These are phyloP conservation scores for Cruciata laevipes DNA, from an alignment of 257 asterid species.

Conservation along the genomic window DNA sequence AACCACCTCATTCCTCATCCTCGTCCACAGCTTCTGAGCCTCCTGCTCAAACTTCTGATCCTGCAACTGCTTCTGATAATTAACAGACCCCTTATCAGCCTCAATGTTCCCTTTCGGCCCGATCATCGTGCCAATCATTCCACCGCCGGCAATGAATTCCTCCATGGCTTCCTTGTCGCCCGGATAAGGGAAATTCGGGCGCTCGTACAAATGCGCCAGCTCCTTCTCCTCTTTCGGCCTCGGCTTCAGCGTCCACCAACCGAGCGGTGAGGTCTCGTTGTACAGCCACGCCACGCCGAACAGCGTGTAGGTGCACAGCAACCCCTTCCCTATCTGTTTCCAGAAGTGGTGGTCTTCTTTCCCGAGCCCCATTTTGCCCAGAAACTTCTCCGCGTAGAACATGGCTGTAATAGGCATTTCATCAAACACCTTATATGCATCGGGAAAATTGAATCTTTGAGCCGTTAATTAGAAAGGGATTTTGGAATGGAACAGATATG, in stretches of 20 bases:
- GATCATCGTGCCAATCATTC: constrained; percentile 90
- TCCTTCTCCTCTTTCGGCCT: constrained; percentile 83
- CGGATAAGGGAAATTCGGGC: constrained; percentile 69
- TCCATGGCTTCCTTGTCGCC: constrained; percentile 89
- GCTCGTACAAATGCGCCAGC: constrained; percentile 78
- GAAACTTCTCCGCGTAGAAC: constrained; percentile 40
- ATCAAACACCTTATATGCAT: constrained; percentile 22
- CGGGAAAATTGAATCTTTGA: too few species aligned
- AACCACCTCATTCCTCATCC: constrained; percentile 77
- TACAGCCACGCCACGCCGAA: constrained; percentile 64
- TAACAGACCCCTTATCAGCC: constrained; percentile 46
- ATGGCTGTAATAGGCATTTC: constrained; percentile 32
- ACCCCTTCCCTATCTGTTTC: constrained; percentile 77
- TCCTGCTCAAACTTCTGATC: constrained; percentile 86
- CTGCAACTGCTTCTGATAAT: constrained; percentile 75
- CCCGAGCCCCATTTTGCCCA: constrained; percentile 68
- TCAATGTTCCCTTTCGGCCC: constrained; percentile 87
- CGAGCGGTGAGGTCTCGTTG: constrained; percentile 88
- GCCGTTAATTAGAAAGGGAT: background rate
- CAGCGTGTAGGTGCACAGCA: constrained; percentile 67
- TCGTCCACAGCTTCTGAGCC: constrained; percentile 76
- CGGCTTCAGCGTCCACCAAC: constrained; percentile 91
- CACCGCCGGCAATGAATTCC: constrained; percentile 76
- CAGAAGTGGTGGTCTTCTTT: constrained; percentile 87
- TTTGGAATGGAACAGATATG: background rate